Evolutionary conservation across 306 rosid species (phyloP), one percentile per base, ranked within the genome.

Genomic region (Corylus heterophylla): DNA sequence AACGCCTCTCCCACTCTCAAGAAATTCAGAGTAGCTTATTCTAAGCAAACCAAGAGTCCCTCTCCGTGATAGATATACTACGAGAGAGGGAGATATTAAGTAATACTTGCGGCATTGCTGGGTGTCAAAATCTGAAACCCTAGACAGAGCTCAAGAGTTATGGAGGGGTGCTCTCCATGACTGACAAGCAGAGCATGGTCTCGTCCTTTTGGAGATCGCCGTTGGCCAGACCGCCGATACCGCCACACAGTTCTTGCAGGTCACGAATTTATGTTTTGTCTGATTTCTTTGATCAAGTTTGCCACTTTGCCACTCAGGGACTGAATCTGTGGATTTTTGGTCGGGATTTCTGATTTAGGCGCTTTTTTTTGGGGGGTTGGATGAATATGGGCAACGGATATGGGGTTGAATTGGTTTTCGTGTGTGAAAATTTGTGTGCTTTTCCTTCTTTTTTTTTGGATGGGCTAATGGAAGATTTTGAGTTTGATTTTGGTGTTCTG

Each of bases 191-290:
- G 83, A 80, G 78, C 59, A 75, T 82, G 86, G 85, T 88, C 67
- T 74, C 83, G 11, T 74, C 88, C 67, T 88, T 88, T 74, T 88
- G 58, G 92, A 88, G 89, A 81, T 88, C 83, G 89, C 89, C 76
- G 89, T 78, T 2, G 92, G 88, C 1, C 89, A 88, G 70, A 55
- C 86, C 22, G 82, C 86, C 55, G 92, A 86, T 17, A 88, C 86
- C 22, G 89, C 92, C 49, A 74, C 70, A 49, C 88, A 82, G 79
- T 86, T 88, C 77, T 74, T 88, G 79, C 83, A 86, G 89, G 92
- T 86, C 1, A 16, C 2, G 48, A 54, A 2, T 51, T 59, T 29
- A 62, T 1, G 4, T 12, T 37, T 37, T 69, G 25, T 54, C 2
- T 25, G 64, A 5, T 49, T 13, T 47, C 79, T 25, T 44, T 3